These are phyloP conservation scores for Liquidambar formosana DNA, from an alignment of 164 flowering plant genomes.

Conservation along the genomic window DNA sequence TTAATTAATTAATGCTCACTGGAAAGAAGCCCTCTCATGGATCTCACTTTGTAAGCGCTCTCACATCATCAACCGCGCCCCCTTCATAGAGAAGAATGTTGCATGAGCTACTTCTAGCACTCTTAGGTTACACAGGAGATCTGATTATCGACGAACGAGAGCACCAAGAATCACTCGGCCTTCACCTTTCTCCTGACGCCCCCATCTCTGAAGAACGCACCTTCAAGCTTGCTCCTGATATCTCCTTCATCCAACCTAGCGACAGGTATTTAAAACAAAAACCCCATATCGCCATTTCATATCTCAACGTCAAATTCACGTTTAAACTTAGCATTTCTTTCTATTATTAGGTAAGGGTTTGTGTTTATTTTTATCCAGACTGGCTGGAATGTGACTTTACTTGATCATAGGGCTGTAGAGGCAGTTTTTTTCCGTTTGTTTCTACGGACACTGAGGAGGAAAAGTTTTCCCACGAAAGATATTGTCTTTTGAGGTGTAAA, in stretches of 20 bases:
- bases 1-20: too few species aligned
- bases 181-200: slow-evolving; percentile 38
- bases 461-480: too few species aligned
- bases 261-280: slow-evolving; percentile 45
- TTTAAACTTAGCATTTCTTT: neutral
- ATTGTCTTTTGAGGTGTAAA: too few species aligned
- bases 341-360: neutral
- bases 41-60: too few species aligned
- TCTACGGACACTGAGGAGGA: too few species aligned
- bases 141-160: slow-evolving; percentile 84
- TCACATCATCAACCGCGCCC: too few species aligned
- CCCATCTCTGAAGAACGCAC: slow-evolving; percentile 52
- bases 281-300: neutral
- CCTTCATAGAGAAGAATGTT: slow-evolving; percentile 50
- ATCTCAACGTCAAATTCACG: neutral
- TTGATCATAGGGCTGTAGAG: too few species aligned
- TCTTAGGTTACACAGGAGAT: slow-evolving; percentile 94
- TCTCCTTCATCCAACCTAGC: slow-evolving; percentile 72
- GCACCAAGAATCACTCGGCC: slow-evolving; percentile 44
- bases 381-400: too few species aligned
- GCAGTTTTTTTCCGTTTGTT: too few species aligned
- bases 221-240: slow-evolving; percentile 87
- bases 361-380: neutral
- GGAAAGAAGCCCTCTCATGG: too few species aligned
- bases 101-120: slow-evolving; percentile 79